Evolutionary conservation across 2,329 filamentous ascomycete species (phyloP), one percentile per base, ranked within the genome.

Genomic region (Allantophomopsis cytisporea): DNA sequence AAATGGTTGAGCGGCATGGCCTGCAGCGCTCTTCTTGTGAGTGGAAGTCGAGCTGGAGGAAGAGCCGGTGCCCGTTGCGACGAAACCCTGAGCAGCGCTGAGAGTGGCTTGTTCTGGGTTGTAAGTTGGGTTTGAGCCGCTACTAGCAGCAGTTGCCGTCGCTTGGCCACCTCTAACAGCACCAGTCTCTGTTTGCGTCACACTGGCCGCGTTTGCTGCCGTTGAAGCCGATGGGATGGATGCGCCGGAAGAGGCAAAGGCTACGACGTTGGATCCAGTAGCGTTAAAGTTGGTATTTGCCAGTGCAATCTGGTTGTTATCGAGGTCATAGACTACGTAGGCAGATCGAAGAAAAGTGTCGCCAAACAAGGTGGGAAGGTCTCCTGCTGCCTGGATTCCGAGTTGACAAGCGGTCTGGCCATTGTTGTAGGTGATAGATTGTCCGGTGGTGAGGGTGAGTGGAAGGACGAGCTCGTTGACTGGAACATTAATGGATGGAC

Each of bases 331-430:
- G 12, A 73, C 68, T 2, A 68, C 65, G 43, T 73, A 73, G 1
- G 69, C 68, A 34, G 65, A 67, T 42, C 69, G 57, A 30, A 74
- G 55, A 52, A 73, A 73, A 2, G 67, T 66, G 46, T 73, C 69
- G 5, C 70, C 69, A 31, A 73, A 58, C 10, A 61, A 45, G 10
- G 50, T 51, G 4, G 50, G 52, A 7, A 50, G 40, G 14, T 47
- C 38, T 15, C 47, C 50, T 7, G 53, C 53, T 2, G 50, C 36
- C 48, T 66, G 62, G 41, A 79, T 64, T 36, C 73, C 73, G 38
- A 78, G 71, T 47, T 69, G 62, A 52, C 74, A 78, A n/a, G 48
- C 51, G 12, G 44, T 38, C 5, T 54, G 48, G 12, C 60, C 57
- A 28, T 55, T 51, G 7, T 34, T 37, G 18, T 51, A 54, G 14